phyloP scores from a whole-genome alignment of 768 basidiomycete species.

The Rhodosporidiobolus odoratus region DNA sequence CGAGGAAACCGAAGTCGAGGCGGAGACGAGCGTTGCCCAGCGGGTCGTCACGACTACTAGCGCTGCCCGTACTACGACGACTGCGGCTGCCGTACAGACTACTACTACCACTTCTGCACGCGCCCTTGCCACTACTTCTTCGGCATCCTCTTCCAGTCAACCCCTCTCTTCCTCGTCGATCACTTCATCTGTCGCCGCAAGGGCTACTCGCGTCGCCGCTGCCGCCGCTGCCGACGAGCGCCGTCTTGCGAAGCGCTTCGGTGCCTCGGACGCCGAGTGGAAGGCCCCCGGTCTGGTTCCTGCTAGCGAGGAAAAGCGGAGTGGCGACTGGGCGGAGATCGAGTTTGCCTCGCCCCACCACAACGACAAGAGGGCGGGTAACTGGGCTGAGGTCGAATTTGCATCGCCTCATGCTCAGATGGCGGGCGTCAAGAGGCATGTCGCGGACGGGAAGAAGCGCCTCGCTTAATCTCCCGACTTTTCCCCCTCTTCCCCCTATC shows the following conservation, averaged over 20 bases:
- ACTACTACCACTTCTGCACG: not conserved
- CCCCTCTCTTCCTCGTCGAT: not conserved
- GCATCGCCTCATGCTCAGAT: too few species aligned
- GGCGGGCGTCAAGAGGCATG: not conserved
- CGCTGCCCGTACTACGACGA: not conserved
- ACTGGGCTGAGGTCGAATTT: too few species aligned
- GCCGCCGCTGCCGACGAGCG: not conserved
- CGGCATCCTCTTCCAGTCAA: not conserved
- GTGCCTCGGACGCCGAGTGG: not conserved
- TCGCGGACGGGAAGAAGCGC: not conserved
- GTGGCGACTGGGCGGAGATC: not conserved
- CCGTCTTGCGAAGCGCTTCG: not conserved
- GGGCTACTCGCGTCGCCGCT: not conserved
- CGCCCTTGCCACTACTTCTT: not conserved
- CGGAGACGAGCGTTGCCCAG: too few species aligned
- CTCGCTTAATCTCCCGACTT: not conserved
- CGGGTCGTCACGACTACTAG: not conserved
- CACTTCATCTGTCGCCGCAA: not conserved
- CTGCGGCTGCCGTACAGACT: not conserved
- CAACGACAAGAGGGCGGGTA: not conserved
- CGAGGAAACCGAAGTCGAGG: too few species aligned
- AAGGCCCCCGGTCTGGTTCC: not conserved
- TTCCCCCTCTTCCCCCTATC: not conserved
- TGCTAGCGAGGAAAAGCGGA: not conserved
- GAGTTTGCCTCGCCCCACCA: not conserved